Evolutionary conservation across 495 filamentous ascomycete species (phyloP).

Genomic region (Daldinia caldariorum): DNA sequence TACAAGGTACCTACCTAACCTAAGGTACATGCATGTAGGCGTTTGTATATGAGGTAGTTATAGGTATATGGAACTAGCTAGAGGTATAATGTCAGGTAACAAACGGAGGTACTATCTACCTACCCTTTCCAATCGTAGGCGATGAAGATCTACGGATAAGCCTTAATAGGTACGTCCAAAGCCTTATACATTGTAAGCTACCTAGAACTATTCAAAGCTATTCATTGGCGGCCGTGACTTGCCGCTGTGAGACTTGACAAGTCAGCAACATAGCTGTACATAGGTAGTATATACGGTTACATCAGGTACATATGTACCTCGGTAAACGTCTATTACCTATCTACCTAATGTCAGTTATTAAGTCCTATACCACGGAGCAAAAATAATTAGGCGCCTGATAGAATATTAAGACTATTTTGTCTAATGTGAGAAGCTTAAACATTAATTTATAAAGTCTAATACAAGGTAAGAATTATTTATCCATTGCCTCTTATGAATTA

Average conservation of each 20-base stretch:
- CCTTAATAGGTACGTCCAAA: too few relatives aligned
- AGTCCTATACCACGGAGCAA: background rate
- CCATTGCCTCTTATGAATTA: background rate
- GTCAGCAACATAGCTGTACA: conserved; percentile 1
- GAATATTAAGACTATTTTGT: background rate
- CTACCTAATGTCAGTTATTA: background rate
- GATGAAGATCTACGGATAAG: too few relatives aligned
- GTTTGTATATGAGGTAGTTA: too few relatives aligned
- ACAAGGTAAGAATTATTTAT: too few relatives aligned
- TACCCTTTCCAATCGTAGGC: too few relatives aligned
- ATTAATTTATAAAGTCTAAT: too few relatives aligned
- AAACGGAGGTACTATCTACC: too few relatives aligned
- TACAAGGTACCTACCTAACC: background rate
- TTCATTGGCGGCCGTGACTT: background rate
- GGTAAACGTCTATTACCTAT: background rate
- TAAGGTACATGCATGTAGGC: too few relatives aligned
- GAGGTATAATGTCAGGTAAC: background rate
- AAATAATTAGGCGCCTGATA: background rate
- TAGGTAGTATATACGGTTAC: too few relatives aligned
- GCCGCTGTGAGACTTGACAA: conserved; percentile 5
- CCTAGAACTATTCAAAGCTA: too few relatives aligned
- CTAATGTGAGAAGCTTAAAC: background rate
- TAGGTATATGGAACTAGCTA: background rate
- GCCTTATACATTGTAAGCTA: too few relatives aligned
- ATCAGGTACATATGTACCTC: background rate